Evolutionary conservation across 1,284 basidiomycete species (phyloP), one percentile per base, ranked within the genome.

Genomic region (Leccinum angustisporum): DNA sequence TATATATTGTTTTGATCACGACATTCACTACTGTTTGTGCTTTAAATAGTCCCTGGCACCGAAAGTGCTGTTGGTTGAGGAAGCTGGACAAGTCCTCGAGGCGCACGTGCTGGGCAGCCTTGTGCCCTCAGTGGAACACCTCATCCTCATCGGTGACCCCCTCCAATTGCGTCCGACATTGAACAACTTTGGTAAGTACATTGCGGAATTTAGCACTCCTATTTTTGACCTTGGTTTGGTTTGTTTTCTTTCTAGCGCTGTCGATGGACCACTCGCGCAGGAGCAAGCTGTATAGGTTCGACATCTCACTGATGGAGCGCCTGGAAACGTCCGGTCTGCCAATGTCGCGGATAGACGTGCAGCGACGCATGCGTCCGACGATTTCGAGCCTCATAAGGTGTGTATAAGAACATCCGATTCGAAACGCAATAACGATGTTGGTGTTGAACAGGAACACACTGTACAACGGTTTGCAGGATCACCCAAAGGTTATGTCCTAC

Each of bases 11-110:
- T 11, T 46, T n/a, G 18, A 46, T 46, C 18, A 46, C 43, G 3
- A 21, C 18, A 13, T 18, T 46, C 2, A 46, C 43, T 13, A 30
- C 11, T 14, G 33, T 71, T 2, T 68, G 31, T 7, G 4, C n/a
- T 3, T 46, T 21, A 7, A 38, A 2, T 61, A 89, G 84, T 79
- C 81, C 1, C 65, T 87, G 7, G 72, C 73, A 7, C 86, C 86
- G 0, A 80, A 79, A 46, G 81, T 87, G 5, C 68, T 88, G 61
- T 73, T 88, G 36, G 81, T 88, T 1, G 86, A 88, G 71, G 90
- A 92, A 70, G 90, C 90, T 0, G 90, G 90, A 0, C 90, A 92
- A 75, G 88, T 92, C 0, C 78, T 91, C 14, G 90, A 92, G 73
- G 85, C 89, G 2, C 90, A 92, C 66, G 77, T 90, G 11, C 70